Percentiles rank a stretch among this genome's conserved stretches.
These are phyloP conservation scores for Drechslerella coelobrocha DNA, from an alignment of 2,329 filamentous ascomycete genomes.

Conservation along the genomic window DNA sequence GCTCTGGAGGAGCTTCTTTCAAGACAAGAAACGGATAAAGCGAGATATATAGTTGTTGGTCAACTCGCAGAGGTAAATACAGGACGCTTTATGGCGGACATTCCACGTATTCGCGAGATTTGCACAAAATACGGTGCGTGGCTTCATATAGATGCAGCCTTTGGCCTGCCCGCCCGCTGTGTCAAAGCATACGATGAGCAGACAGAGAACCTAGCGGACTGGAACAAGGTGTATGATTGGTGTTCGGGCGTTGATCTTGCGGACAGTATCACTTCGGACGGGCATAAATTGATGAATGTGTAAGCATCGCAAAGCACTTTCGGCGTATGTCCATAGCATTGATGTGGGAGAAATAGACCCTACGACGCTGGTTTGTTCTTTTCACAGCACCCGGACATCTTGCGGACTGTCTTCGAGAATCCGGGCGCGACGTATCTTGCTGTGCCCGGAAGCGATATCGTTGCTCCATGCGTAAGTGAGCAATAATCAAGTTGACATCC, in stretches of 20 bases:
- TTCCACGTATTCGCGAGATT: slow-evolving; percentile 69
- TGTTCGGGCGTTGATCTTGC: slow-evolving; percentile 76
- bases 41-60: slow-evolving; percentile 76
- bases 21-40: slow-evolving; percentile 57
- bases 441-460: slow-evolving; percentile 19
- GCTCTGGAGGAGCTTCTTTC: slow-evolving; percentile 68
- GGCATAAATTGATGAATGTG: slow-evolving; percentile 91
- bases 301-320: slow-evolving; percentile 56
- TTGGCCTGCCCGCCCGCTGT: slow-evolving; percentile 77
- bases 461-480: slow-evolving; percentile 37
- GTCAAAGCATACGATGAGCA: slow-evolving; percentile 60
- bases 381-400: slow-evolving; percentile 68
- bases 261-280: slow-evolving; percentile 85
- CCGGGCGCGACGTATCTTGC: slow-evolving; percentile 81
- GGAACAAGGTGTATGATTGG: slow-evolving; percentile 59
- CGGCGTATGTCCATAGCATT: no score
- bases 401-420: slow-evolving; percentile 76
- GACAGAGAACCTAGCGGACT: slow-evolving; percentile 29
- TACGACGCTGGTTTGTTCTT: slow-evolving; percentile 94
- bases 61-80: slow-evolving; percentile 92
- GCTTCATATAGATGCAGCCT: slow-evolving; percentile 89
- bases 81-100: slow-evolving; percentile 70
- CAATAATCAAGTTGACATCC: not conserved
- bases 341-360: slow-evolving; percentile 62
- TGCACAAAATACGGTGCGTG: slow-evolving; percentile 76